phyloP scores from a whole-genome alignment of 192 early-diverging fungal species.

The Coemansia sp. region DNA sequence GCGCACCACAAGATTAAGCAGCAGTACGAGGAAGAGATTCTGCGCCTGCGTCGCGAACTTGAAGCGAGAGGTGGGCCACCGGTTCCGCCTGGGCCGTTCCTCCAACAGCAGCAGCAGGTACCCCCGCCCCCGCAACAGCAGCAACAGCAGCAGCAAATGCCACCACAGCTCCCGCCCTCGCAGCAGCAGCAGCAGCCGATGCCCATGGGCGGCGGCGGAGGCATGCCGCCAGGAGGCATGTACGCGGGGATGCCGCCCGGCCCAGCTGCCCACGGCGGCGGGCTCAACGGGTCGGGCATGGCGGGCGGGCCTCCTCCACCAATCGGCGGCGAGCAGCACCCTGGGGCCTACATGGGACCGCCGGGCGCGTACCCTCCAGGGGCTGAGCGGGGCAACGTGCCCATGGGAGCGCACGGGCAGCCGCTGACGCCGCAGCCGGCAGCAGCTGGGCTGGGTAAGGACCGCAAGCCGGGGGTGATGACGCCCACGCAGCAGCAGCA shows the following conservation, averaged over 20 bases:
- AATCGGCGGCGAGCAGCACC: constrained; percentile 34
- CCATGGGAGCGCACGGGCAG: constrained; percentile 52
- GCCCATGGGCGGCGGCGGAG: constrained; percentile 23
- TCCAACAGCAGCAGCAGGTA: constrained; percentile 47
- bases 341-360: constrained; percentile 41
- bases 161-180: constrained; percentile 58
- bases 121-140: background rate
- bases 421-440: constrained; percentile 51
- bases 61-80: constrained; percentile 66
- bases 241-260: constrained; percentile 45
- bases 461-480: constrained; percentile 53
- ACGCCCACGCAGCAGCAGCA: constrained; percentile 35
- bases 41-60: constrained; percentile 76
- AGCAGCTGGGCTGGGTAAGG: constrained; percentile 30
- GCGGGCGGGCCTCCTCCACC: constrained; percentile 22
- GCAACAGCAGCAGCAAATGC: constrained; percentile 47
- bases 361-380: constrained; percentile 51
- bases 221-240: constrained; percentile 41
- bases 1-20: constrained; percentile 75
- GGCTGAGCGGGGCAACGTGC: too few relatives aligned
- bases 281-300: constrained; percentile 40
- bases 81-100: constrained; percentile 49
- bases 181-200: constrained; percentile 57
- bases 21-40: constrained; percentile 90
- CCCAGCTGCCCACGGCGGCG: constrained; percentile 32